These are phyloP conservation scores for Talinum fruticosum DNA, from an alignment of 148 eudicot genomes.

Conservation along the genomic window DNA sequence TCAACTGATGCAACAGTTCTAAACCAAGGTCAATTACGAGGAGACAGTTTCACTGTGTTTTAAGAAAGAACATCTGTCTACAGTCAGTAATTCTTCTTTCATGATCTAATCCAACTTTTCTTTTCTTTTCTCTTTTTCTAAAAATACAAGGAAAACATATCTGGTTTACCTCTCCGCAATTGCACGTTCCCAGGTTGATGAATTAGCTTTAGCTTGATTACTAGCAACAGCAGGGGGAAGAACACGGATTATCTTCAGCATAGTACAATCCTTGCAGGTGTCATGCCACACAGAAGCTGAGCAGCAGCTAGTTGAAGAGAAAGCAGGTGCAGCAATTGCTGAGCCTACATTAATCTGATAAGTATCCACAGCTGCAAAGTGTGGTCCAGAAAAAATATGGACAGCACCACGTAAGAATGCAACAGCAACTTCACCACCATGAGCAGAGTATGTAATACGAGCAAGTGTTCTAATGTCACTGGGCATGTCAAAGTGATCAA, in stretches of 20 bases:
- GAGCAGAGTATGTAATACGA: conserved; percentile 88
- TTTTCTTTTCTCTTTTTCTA: neutral
- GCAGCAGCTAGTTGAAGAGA: conserved; percentile 98
- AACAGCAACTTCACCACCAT: conserved; percentile 97
- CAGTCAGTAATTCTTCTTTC: neutral
- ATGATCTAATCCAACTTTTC: neutral
- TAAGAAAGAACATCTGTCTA: neutral
- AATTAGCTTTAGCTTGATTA: conserved; percentile 69
- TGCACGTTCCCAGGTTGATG: conserved; percentile 95
- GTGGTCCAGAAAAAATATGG: conserved; percentile 83
- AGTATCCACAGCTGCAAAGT: conserved; percentile 75
- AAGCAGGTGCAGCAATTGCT: conserved; percentile 95
- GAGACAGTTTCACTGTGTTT: neutral
- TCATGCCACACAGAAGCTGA: conserved; percentile 98
- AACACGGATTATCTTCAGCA: conserved; percentile 87
- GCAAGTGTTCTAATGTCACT: conserved; percentile 97
- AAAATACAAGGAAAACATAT: neutral
- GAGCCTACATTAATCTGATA: conserved; percentile 89
- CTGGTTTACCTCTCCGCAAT: conserved; percentile 86
- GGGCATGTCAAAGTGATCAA: conserved; percentile 97
- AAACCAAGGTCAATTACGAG: neutral
- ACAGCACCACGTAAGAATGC: conserved; percentile 91
- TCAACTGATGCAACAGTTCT: too few species aligned
- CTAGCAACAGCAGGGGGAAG: conserved; percentile 83
- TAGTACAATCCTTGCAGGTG: conserved; percentile 61